phyloP scores from a whole-genome alignment of 148 eudicot genomes.

The Camellia sinensis region DNA sequence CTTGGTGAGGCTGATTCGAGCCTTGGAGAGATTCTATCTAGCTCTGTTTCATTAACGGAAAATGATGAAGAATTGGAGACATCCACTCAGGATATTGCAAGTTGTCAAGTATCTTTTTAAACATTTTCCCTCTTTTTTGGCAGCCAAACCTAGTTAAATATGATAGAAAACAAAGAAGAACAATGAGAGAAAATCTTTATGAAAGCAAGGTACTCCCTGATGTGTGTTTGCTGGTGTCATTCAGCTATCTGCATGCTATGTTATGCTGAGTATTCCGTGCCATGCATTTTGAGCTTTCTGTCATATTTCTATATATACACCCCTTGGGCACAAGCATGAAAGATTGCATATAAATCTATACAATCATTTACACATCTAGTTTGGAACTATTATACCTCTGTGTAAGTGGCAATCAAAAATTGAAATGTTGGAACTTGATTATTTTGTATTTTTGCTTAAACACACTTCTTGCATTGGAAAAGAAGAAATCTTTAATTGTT shows the following conservation, averaged over 20 bases:
- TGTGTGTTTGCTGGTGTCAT: background rate
- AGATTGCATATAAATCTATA: too few relatives aligned
- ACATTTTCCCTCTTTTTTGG: background rate
- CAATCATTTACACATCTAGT: too few relatives aligned
- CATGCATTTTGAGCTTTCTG: too few relatives aligned
- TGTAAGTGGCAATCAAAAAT: background rate
- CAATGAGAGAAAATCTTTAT: background rate
- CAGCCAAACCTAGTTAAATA: background rate
- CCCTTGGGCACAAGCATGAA: too few relatives aligned
- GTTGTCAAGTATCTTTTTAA: slow-evolving; percentile 67
- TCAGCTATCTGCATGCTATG: background rate
- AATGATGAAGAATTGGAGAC: slow-evolving; percentile 43
- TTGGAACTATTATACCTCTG: background rate
- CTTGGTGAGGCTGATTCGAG: slow-evolving; percentile 27
- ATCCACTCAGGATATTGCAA: slow-evolving; percentile 57
- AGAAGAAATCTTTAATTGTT: too few relatives aligned
- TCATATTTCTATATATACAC: too few relatives aligned
- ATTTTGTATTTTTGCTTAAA: too few relatives aligned
- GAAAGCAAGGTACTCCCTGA: background rate
- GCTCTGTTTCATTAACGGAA: slow-evolving; percentile 21
- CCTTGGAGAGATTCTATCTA: slow-evolving; percentile 28
- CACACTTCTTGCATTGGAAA: too few relatives aligned
- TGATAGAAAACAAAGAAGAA: background rate
- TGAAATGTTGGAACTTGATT: too few relatives aligned
- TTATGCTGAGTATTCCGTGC: background rate